Conservation (phyloP, 306 rosid genomes). For the Dryas octopetala region DNA sequence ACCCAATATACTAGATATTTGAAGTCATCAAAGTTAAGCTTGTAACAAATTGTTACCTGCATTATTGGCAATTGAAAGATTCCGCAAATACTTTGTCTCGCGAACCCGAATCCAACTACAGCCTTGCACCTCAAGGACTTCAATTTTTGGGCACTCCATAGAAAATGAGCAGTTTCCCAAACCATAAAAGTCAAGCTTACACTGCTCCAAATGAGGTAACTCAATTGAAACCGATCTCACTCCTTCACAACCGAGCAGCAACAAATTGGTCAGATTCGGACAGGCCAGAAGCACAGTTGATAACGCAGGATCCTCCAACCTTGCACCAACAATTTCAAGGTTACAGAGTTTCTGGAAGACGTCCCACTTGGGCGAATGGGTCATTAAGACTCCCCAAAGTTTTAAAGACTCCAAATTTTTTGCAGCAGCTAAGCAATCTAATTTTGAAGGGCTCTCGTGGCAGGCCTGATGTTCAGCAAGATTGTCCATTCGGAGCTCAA, state of each 20-base stretch:
- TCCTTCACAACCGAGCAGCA: conserved; percentile 91
- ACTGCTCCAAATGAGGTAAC: conserved; percentile 58
- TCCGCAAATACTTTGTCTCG: conserved; percentile 54
- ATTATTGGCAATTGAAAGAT: conserved; percentile 71
- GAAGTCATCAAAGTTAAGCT: conserved; percentile 1
- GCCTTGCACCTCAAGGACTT: conserved; percentile 91
- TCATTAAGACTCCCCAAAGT: conserved; percentile 93
- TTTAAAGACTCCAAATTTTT: conserved; percentile 68
- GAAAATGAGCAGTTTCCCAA: conserved; percentile 66
- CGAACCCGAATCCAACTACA: conserved; percentile 88
- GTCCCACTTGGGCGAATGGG: conserved; percentile 69
- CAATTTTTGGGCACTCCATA: conserved; percentile 60
- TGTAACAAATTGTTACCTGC: conserved; percentile 48
- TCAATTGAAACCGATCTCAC: conserved; percentile 59
- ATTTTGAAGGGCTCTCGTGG: conserved; percentile 60
- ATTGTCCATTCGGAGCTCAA: conserved; percentile 91
- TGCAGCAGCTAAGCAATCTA: conserved; percentile 64
- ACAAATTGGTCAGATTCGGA: conserved; percentile 62
- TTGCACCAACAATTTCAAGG: conserved; percentile 89
- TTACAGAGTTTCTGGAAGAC: conserved; percentile 58
- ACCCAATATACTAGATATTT: not conserved
- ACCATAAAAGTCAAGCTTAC: conserved; percentile 91
- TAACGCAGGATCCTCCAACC: conserved; percentile 59
- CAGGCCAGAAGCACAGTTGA: conserved; percentile 52
- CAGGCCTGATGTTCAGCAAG: conserved; percentile 42